A percentile compares a stretch with the other conserved stretches of the same genome.
Evolutionary conservation across 495 filamentous ascomycete species (phyloP).

Genomic region (Aspergillus conjunctus): DNA sequence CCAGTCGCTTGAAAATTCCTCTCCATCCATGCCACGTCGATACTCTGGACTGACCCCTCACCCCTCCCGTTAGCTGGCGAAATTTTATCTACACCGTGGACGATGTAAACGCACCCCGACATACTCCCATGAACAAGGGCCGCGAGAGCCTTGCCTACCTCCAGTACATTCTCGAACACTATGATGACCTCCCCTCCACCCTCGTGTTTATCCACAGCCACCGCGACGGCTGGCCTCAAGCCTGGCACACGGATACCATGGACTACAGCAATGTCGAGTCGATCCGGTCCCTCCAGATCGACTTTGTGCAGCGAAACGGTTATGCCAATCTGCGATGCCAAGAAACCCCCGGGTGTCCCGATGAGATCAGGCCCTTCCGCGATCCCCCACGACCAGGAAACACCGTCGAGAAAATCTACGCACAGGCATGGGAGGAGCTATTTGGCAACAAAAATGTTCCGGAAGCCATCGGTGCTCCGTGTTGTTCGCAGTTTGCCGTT

Average conservation of each 20-base stretch:
- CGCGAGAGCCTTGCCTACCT: constrained; percentile 52
- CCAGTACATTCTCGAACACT: constrained; percentile 51
- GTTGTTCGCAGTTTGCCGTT: constrained; percentile 73
- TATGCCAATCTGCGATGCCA: constrained; percentile 49
- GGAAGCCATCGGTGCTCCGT: constrained; percentile 53
- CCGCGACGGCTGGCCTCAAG: constrained; percentile 41
- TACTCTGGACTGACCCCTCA: constrained; percentile 8
- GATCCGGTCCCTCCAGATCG: constrained; percentile 40
- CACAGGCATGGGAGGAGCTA: constrained; percentile 46
- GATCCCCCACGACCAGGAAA: constrained; percentile 56
- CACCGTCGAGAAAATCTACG: constrained; percentile 41
- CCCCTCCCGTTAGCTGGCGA: constrained; percentile 39
- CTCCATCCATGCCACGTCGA: neutral
- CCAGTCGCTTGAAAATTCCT: neutral
- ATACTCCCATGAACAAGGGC: constrained; percentile 51
- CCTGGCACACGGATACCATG: constrained; percentile 52
- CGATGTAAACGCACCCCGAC: constrained; percentile 36
- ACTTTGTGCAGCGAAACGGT: constrained; percentile 39
- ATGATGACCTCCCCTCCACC: constrained; percentile 43
- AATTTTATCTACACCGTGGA: constrained; percentile 51
- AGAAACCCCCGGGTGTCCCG: constrained; percentile 43
- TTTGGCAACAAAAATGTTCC: constrained; percentile 50
- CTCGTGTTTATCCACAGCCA: constrained; percentile 50
- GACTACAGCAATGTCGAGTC: constrained; percentile 48
- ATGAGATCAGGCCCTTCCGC: constrained; percentile 45